Evolutionary conservation across 495 filamentous ascomycete genomes (phyloP).

Genomic region (Aeminium ludgeri): DNA sequence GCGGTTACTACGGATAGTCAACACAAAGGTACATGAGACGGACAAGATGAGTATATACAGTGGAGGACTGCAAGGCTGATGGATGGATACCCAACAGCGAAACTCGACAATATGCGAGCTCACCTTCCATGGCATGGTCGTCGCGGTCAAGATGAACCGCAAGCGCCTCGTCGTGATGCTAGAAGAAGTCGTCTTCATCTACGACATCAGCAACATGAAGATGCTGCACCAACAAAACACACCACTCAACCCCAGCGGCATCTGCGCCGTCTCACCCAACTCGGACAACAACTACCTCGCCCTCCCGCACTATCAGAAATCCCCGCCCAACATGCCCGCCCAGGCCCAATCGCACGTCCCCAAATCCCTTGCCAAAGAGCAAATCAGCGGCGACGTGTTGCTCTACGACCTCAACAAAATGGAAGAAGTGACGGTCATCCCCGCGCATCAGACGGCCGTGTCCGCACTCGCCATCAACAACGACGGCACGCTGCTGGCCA

Average conservation of each 20-base stretch:
- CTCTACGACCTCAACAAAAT: conserved; percentile 76
- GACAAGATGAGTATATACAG: no score
- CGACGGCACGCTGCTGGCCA: conserved; percentile 85
- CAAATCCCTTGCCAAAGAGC: conserved; percentile 50
- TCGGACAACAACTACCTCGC: conserved; percentile 92
- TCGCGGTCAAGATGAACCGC: conserved; percentile 82
- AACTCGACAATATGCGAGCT: conserved; percentile 96
- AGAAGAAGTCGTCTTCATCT: conserved; percentile 91
- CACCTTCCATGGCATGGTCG: conserved; percentile 84
- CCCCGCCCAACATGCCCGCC: conserved; percentile 41
- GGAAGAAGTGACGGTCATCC: conserved; percentile 81
- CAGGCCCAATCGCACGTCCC: conserved; percentile 65
- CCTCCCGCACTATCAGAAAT: conserved; percentile 77
- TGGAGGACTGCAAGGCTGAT: conserved; percentile 1
- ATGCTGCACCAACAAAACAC: conserved; percentile 26
- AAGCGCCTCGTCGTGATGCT: conserved; percentile 85
- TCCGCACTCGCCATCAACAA: conserved; percentile 79
- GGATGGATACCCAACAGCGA: conserved; percentile 43
- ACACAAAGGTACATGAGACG: conserved; percentile 63
- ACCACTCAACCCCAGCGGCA: conserved; percentile 35
- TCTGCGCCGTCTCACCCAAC: conserved; percentile 80
- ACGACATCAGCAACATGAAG: conserved; percentile 97
- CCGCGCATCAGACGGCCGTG: conserved; percentile 86
- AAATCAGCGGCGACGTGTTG: conserved; percentile 81
- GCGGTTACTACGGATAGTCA: conserved; percentile 78